A percentile compares a stretch with the other conserved stretches of the same genome.
Evolutionary conservation across 331 rosid species (phyloP).

Genomic region (Phaseolus coccineus): DNA sequence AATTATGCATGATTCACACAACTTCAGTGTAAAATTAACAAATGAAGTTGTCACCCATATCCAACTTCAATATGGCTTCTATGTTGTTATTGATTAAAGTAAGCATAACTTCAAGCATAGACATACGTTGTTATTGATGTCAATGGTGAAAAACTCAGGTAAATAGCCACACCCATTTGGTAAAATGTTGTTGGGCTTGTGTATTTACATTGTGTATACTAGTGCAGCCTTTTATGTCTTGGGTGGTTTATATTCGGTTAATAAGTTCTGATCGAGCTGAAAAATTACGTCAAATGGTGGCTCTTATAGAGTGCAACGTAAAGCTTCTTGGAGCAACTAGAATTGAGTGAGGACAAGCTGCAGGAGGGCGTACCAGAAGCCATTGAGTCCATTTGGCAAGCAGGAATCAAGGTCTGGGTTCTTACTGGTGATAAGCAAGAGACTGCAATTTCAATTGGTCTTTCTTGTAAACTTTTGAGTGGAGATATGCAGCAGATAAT

Average conservation of each 20-base stretch:
- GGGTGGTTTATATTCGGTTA: constrained; percentile 35
- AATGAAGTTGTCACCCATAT: too few species aligned
- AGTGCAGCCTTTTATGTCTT: not conserved
- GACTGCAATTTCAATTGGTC: constrained; percentile 91
- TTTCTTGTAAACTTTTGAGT: constrained; percentile 83
- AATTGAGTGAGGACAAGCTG: constrained; percentile 79
- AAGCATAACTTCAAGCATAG: too few species aligned
- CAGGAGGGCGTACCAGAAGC: constrained; percentile 97
- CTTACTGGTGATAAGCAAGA: constrained; percentile 97
- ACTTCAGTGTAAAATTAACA: too few species aligned
- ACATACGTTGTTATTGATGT: constrained; percentile 70
- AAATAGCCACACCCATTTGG: constrained; percentile 52
- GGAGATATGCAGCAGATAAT: constrained; percentile 78
- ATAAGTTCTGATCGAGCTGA: constrained; percentile 59
- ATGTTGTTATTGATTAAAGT: not conserved
- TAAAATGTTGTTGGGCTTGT: constrained; percentile 19
- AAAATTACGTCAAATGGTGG: constrained; percentile 77
- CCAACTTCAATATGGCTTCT: too few species aligned
- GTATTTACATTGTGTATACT: not conserved
- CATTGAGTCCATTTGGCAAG: constrained; percentile 86
- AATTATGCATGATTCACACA: too few species aligned
- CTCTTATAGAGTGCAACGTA: constrained; percentile 72
- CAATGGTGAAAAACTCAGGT: constrained; percentile 93
- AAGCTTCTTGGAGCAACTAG: constrained; percentile 85
- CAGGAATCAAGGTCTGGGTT: constrained; percentile 97